Evolutionary conservation across 306 rosid species (phyloP).

Genomic region (Cucurbita argyrosperma): DNA sequence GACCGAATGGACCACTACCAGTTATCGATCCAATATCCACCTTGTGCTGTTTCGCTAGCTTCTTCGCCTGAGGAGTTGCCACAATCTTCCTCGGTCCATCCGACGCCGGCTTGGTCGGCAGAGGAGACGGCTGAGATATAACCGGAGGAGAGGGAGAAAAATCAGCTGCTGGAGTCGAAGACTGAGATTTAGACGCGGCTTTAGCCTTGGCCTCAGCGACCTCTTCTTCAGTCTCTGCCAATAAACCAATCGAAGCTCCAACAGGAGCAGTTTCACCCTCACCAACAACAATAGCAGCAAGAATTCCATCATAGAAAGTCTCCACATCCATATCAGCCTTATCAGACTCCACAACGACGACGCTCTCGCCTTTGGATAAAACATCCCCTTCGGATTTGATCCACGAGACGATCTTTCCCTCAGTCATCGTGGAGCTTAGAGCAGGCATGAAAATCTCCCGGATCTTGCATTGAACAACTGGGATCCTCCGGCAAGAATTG

Average conservation of each 20-base stretch:
- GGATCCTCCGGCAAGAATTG: slow-evolving; percentile 26
- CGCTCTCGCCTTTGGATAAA: slow-evolving; percentile 85
- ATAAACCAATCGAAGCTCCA: slow-evolving; percentile 68
- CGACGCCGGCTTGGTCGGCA: slow-evolving; percentile 17
- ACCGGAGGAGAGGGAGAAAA: slow-evolving; percentile 33
- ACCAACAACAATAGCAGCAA: slow-evolving; percentile 65
- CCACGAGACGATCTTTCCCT: slow-evolving; percentile 95
- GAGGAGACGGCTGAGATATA: slow-evolving; percentile 25
- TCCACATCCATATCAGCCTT: slow-evolving; percentile 93
- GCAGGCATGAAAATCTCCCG: slow-evolving; percentile 98
- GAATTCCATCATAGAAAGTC: slow-evolving; percentile 81
- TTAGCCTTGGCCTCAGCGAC: slow-evolving; percentile 57
- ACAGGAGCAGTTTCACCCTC: slow-evolving; percentile 83
- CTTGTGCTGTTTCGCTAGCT: slow-evolving; percentile 83
- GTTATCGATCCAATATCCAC: slow-evolving; percentile 44
- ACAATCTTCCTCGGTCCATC: slow-evolving; percentile 48
- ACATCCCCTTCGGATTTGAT: slow-evolving; percentile 76
- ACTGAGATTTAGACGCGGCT: slow-evolving; percentile 29
- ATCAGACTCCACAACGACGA: slow-evolving; percentile 82
- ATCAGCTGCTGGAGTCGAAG: background rate
- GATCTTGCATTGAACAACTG: slow-evolving; percentile 51
- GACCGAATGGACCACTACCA: slow-evolving; percentile 68
- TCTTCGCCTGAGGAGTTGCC: slow-evolving; percentile 81
- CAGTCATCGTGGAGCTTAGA: slow-evolving; percentile 96
- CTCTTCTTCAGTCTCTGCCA: slow-evolving; percentile 65